Evolutionary conservation across 495 filamentous ascomycete species (phyloP), one percentile per base, ranked within the genome.

Genomic region (Trichoderma gamsii): DNA sequence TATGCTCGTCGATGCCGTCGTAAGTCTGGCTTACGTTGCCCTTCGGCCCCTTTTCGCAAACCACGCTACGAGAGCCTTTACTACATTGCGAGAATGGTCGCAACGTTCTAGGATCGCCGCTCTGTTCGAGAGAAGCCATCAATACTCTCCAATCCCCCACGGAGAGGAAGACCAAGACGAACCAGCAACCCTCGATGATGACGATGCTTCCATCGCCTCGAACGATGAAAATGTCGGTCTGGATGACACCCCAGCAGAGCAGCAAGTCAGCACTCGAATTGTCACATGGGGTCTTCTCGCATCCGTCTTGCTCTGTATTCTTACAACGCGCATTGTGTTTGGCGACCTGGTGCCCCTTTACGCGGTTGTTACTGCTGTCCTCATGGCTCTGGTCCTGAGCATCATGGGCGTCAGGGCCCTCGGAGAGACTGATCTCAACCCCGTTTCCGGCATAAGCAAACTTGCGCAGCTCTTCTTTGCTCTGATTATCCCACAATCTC

Each of bases 391-490:
- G 25, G 79, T 98, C 41, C 83, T 97, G 27, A 92, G 90, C 65
- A 87, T 98, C 69, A 97, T 98, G 93, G 96, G 96, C 64, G 95
- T 99, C 65, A 84, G 95, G 25, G 95, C 95, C 0, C 82, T 97
- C 0, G 94, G 95, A 46, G 94, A 99, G 80, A 99, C 95, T 11
- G 95, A 99, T 74, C 84, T 99, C 32, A 99, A 98, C 76, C 95
- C 95, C 11, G 95, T 98, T 23, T 96, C 92, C 25, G 95, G 95
- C 63, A 99, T 99, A 78, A 91, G 88, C 76, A 99, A 99, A 81
- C 82, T 99, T 6, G 97, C 95, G 0, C 95, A 99, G 78, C 87
- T 99, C 12, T 86, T 97, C 76, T 97, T 99, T 77, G 86, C 97
- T 49, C 85, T 93, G 29, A 95, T 94, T 15, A 92, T 96, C 2